Conservation (phyloP, 2,329 filamentous ascomycete genomes). For the Claviceps pazoutovae region DNA sequence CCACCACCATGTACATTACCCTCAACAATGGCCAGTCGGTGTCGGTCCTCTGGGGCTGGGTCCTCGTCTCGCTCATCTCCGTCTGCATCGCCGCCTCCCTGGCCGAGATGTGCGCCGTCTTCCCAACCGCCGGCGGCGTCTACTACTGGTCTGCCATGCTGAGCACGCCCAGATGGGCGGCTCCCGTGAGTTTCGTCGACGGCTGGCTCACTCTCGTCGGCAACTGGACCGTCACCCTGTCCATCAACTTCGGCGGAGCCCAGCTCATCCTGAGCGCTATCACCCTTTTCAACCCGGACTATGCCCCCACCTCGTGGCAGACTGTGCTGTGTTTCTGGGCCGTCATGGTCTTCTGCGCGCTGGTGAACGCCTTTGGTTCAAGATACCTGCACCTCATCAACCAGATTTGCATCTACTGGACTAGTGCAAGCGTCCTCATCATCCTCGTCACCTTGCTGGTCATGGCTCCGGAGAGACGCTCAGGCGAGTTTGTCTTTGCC, state of each 20-base stretch:
- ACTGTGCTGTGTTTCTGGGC: constrained; percentile 62
- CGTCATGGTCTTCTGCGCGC: constrained; percentile 47
- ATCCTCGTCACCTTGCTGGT: constrained; percentile 57
- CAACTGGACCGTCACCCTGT: constrained; percentile 57
- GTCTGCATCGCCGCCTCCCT: constrained; percentile 56
- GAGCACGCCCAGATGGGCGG: constrained; percentile 45
- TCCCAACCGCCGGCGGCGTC: constrained; percentile 44
- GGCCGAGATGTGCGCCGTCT: constrained; percentile 61
- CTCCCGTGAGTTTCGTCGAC: constrained; percentile 54
- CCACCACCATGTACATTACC: constrained; percentile 32
- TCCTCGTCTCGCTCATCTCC: constrained; percentile 52
- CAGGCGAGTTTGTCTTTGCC: constrained; percentile 51
- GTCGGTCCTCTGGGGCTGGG: constrained; percentile 60
- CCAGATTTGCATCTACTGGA: constrained; percentile 62
- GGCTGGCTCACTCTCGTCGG: constrained; percentile 63
- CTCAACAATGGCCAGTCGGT: constrained; percentile 61
- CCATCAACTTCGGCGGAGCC: constrained; percentile 57
- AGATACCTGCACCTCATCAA: constrained; percentile 50
- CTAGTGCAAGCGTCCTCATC: constrained; percentile 50
- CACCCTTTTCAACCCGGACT: constrained; percentile 48
- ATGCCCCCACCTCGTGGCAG: constrained; percentile 50
- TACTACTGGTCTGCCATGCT: constrained; percentile 65
- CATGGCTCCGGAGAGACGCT: constrained; percentile 49
- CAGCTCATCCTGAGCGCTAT: constrained; percentile 56
- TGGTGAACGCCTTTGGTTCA: constrained; percentile 53